Evolutionary conservation across 805 yeast genomes (phyloP).

Genomic region (Myxozyma kluyveri): DNA sequence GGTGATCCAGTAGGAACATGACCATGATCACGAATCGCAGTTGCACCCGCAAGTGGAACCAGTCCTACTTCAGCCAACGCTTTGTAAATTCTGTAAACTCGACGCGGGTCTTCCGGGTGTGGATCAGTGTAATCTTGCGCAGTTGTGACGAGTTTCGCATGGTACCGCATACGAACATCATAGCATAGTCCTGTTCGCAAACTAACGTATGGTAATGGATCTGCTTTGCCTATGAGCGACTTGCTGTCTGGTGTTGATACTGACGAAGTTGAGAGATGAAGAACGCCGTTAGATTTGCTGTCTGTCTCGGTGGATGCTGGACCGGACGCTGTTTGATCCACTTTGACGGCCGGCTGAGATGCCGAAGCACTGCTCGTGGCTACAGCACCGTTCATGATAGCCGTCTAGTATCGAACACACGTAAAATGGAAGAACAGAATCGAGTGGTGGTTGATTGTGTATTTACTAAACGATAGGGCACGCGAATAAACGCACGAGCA

Average conservation of each 20-base stretch:
- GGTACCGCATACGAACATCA: slow-evolving; percentile 96
- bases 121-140: slow-evolving; percentile 95
- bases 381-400: not conserved
- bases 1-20: not conserved
- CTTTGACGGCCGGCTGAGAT: not conserved
- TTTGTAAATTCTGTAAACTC: slow-evolving; percentile 91
- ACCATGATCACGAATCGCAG: slow-evolving; percentile 31
- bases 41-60: slow-evolving; percentile 70
- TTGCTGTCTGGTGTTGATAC: not conserved
- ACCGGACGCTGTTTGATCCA: not conserved
- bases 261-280: slow-evolving; percentile 39
- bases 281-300: not conserved
- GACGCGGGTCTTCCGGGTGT: slow-evolving; percentile 97
- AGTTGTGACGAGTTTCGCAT: slow-evolving; percentile 88
- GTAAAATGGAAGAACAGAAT: too few relatives aligned
- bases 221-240: too few relatives aligned
- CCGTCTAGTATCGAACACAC: too few relatives aligned
- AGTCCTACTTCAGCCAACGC: slow-evolving; percentile 92
- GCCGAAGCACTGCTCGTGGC: not conserved
- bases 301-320: not conserved
- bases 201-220: slow-evolving; percentile 23
- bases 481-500: too few relatives aligned
- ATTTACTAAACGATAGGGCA: too few relatives aligned
- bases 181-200: slow-evolving; percentile 87
- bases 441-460: too few relatives aligned